Evolutionary conservation across 257 asterid species (phyloP).

Genomic region (Echium plantagineum): DNA sequence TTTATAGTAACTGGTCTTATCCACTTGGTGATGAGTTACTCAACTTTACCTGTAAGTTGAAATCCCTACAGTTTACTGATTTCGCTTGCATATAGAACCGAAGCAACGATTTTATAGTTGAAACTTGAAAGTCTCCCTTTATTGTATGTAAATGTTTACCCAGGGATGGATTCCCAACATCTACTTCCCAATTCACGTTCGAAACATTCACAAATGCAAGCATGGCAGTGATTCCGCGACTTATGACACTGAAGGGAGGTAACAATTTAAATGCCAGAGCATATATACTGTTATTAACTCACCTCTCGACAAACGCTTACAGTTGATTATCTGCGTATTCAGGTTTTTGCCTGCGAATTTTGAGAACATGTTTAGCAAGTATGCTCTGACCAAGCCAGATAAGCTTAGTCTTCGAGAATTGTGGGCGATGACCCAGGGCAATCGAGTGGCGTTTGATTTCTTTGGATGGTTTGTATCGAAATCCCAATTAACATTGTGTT

Average conservation of each 20-base stretch:
- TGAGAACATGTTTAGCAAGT: constrained; percentile 48
- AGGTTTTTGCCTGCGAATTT: constrained; percentile 36
- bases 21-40: constrained; percentile 47
- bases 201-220: constrained; percentile 63
- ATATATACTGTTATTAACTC: not conserved
- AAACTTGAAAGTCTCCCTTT: not conserved
- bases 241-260: constrained; percentile 83
- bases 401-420: constrained; percentile 40
- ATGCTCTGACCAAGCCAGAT: constrained; percentile 27
- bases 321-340: not conserved
- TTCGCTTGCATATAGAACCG: too few species aligned
- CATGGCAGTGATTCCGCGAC: constrained; percentile 75
- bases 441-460: constrained; percentile 19
- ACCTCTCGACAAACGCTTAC: not conserved
- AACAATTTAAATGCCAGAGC: not conserved
- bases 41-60: constrained; percentile 56
- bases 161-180: constrained; percentile 80
- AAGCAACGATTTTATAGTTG: too few species aligned
- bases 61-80: too few species aligned
- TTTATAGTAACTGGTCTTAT: constrained; percentile 35
- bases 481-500: not conserved
- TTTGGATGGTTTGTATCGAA: constrained; percentile 6
- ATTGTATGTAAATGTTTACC: not conserved
- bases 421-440: constrained; percentile 46
- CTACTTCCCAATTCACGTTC: constrained; percentile 53